phyloP scores from a whole-genome alignment of 495 filamentous ascomycete genomes.

The Parachaetomium inaequale region DNA sequence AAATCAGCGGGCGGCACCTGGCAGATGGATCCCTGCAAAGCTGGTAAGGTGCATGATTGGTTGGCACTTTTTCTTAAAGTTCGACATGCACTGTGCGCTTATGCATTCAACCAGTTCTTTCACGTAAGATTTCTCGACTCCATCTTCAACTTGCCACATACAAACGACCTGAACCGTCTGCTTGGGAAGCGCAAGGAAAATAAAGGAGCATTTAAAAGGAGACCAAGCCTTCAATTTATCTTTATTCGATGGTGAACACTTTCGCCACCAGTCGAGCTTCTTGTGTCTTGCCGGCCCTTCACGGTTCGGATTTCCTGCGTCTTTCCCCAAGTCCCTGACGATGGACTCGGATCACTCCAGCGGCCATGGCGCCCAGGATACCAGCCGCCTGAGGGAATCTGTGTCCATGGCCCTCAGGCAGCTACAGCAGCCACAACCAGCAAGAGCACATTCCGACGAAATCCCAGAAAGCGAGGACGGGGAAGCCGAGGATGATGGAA shows the following conservation, averaged over 20 bases:
- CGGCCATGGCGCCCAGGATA: background rate
- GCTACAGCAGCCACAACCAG: background rate
- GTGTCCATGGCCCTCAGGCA: conserved; percentile 17
- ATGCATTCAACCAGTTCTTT: background rate
- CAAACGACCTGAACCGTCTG: background rate
- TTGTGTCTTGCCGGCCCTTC: background rate
- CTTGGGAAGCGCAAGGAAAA: background rate
- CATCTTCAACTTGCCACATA: background rate
- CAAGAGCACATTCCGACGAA: background rate
- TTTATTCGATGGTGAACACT: background rate
- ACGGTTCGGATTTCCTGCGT: background rate
- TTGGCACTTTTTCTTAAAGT: background rate
- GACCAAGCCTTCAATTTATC: background rate
- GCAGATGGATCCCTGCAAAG: background rate
- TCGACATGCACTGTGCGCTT: background rate
- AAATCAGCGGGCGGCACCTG: background rate
- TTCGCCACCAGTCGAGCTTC: background rate
- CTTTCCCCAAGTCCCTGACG: background rate
- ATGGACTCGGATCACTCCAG: conserved; percentile 15
- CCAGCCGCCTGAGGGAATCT: background rate
- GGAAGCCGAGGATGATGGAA: background rate
- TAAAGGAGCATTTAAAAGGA: background rate
- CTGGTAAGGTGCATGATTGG: background rate
- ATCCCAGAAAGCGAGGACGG: conserved; percentile 20
- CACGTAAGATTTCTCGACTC: background rate